These are phyloP conservation scores for Coemansia sp. DNA, from an alignment of 192 early-diverging fungal genomes.

Conservation along the genomic window DNA sequence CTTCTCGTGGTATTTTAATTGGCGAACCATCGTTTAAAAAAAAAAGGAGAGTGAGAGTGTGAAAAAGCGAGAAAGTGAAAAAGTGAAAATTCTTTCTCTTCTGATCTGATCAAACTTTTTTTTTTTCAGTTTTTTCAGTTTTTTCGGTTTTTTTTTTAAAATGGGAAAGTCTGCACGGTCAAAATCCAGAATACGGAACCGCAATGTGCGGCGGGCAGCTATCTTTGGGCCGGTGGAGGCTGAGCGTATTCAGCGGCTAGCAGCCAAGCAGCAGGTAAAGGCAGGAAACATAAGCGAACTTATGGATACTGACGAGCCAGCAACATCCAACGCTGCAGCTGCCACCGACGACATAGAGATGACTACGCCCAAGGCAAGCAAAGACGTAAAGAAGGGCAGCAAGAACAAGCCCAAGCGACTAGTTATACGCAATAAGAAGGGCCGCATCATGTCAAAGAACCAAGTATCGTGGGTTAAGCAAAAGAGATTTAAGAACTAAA, in stretches of 20 bases:
- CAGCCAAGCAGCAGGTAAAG: slow-evolving; percentile 28
- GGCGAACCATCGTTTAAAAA: slow-evolving; percentile 54
- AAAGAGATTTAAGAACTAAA: slow-evolving; percentile 21
- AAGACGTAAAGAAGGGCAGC: slow-evolving; percentile 5
- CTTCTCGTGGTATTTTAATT: slow-evolving; percentile 91
- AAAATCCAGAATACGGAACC: slow-evolving; percentile 45
- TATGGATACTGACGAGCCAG: slow-evolving; percentile 17
- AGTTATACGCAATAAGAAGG: slow-evolving; percentile 35
- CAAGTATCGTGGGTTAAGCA: slow-evolving; percentile 29
- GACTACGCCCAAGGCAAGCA: neutral
- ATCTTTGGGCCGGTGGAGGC: slow-evolving; percentile 45
- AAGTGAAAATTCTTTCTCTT: neutral
- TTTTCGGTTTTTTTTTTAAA: neutral
- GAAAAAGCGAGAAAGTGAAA: too few species aligned
- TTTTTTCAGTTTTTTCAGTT: neutral
- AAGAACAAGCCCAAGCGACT: slow-evolving; percentile 9
- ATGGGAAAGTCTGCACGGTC: slow-evolving; percentile 47
- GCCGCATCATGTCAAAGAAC: slow-evolving; percentile 20
- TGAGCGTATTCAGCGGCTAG: slow-evolving; percentile 46
- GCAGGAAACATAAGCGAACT: slow-evolving; percentile 10
- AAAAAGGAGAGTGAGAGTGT: too few species aligned
- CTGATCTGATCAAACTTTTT: neutral
- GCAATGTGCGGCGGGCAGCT: slow-evolving; percentile 30
- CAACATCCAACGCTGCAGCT: too few species aligned
- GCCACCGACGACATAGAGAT: slow-evolving; percentile 2